These are phyloP conservation scores for Leptographium lundbergii DNA, from an alignment of 2,329 filamentous ascomycete genomes.

Conservation along the genomic window DNA sequence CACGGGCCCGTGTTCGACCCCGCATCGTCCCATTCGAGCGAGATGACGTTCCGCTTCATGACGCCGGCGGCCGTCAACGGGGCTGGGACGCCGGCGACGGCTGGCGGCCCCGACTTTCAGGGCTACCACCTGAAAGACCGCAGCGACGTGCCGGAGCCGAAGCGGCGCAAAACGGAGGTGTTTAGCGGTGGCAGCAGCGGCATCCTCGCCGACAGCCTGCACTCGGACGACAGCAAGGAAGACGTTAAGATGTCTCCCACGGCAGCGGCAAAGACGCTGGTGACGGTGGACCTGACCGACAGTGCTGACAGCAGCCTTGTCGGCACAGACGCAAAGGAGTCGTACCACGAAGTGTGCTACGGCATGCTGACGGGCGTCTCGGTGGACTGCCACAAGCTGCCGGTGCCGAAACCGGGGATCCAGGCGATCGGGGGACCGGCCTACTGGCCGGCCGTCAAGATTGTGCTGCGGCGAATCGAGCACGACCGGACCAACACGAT, in stretches of 20 bases:
- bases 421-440: conserved; percentile 42
- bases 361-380: conserved; percentile 59
- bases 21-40: neutral
- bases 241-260: conserved; percentile 4
- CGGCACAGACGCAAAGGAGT: conserved; percentile 38
- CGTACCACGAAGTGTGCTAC: conserved; percentile 62
- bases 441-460: conserved; percentile 63
- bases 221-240: conserved; percentile 36
- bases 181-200: conserved; percentile 30
- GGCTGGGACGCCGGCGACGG: too few species aligned
- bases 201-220: conserved; percentile 36
- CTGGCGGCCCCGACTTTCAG: conserved; percentile 19
- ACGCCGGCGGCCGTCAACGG: neutral
- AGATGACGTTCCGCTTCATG: conserved; percentile 7
- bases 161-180: conserved; percentile 44
- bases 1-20: neutral
- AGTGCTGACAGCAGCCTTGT: conserved; percentile 18
- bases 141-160: conserved; percentile 41
- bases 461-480: conserved; percentile 49
- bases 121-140: conserved; percentile 65
- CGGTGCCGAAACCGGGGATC: conserved; percentile 52
- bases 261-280: conserved; percentile 17
- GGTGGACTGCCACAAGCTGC: conserved; percentile 55
- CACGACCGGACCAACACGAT: conserved; percentile 49
- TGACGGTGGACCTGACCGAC: conserved; percentile 47